A percentile compares a stretch with the other conserved stretches of the same genome.
Evolutionary conservation across 305 asterid species (phyloP).

Genomic region (Plantago lanceolata): DNA sequence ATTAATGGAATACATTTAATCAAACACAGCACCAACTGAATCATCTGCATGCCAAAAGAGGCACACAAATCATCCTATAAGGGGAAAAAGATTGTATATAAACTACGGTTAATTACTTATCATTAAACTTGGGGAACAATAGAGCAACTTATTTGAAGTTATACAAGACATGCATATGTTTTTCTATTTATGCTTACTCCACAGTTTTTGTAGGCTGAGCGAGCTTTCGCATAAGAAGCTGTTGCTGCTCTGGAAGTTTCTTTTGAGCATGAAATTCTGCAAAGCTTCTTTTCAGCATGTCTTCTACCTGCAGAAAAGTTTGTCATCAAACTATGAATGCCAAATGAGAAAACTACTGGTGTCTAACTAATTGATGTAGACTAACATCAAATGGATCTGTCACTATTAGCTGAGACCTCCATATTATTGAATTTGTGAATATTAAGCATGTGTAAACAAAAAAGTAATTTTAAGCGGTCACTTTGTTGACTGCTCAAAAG

Average conservation of each 20-base stretch:
- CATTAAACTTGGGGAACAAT: constrained; percentile 10
- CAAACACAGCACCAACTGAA: constrained; percentile 1
- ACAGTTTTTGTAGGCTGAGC: constrained; percentile 63
- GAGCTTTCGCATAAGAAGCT: constrained; percentile 76
- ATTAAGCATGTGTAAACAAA: too few relatives aligned
- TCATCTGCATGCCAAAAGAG: constrained; percentile 15
- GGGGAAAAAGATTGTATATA: constrained; percentile 3
- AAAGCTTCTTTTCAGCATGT: constrained; percentile 97
- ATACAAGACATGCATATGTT: constrained; percentile 16
- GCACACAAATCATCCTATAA: background rate
- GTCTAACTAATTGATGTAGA: too few relatives aligned
- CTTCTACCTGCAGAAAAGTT: constrained; percentile 72
- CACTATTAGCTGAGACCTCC: background rate
- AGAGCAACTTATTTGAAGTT: constrained; percentile 3
- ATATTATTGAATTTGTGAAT: background rate
- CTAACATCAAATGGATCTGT: background rate
- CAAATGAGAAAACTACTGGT: constrained; percentile 2
- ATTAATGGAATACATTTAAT: background rate
- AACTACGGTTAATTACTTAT: constrained; percentile 16
- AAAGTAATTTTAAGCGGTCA: background rate
- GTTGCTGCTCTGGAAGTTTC: constrained; percentile 91
- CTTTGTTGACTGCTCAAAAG: background rate
- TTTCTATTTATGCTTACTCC: constrained; percentile 57
- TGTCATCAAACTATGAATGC: constrained; percentile 24
- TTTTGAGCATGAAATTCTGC: constrained; percentile 99